Base-by-base conservation (phyloP, 305 asterid species). In the Petunia hybrid region DNA sequence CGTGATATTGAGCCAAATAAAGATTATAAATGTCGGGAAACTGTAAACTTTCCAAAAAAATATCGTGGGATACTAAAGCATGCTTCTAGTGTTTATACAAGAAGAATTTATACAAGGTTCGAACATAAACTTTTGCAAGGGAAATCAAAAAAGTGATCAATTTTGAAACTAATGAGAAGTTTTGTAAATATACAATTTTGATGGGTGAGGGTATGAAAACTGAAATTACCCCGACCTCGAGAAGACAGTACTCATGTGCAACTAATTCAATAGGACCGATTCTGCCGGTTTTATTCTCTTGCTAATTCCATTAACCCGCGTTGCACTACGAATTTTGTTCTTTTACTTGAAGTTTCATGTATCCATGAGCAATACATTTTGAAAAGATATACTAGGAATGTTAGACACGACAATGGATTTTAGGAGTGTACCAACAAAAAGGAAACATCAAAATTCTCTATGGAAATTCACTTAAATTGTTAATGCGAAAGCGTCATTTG, bases 101-200 rank as follows among this genome's bases (percentile, higher is more conserved):
- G 31, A 22, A 22, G 22, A 22, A 22, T 22, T 22, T 22, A 22
- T 22, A 22, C 31, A 22, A 22, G 31, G 31, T 22, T 22, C 0
- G 31, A 22, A 48, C 61, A 73, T 48, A 61, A 73, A 73, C 31
- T 73, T 73, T 73, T 22, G 42, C 78, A 73, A 46, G 6, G 78
- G 6, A 45, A 2, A 2, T 8, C 5, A 62, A 73, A 31, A n/a
- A 6, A 10, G 5, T 4, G 16, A 46, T 73, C 10, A 16, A 73
- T 7, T 22, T 4, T 16, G 43, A 6, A 73, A 45, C 16, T 16
- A 5, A 48, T n/a, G 43, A 43, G 8, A 3, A 41, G 46, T 8
- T 3, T 48, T 42, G 53, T 3, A 8, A 2, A 2, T 48, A 48
- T 5, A 73, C 59, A 73, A 16, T 46, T 51, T 62, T 45, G 38